Conservation (phyloP, 1,284 basidiomycete species). For the Tranzscheliella williamsii region DNA sequence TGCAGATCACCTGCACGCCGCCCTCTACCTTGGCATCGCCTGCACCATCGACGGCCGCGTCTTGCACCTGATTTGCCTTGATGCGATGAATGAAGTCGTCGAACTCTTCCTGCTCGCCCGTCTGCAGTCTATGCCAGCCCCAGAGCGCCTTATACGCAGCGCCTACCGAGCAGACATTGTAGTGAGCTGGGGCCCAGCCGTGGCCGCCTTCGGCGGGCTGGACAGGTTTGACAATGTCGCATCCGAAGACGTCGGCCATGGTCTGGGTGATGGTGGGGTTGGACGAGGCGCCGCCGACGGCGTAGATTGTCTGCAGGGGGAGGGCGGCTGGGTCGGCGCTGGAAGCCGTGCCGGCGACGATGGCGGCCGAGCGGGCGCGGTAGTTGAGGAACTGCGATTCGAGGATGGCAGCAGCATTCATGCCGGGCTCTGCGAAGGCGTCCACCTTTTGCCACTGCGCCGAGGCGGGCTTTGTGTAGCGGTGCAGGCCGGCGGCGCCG, state of each 20-base stretch:
- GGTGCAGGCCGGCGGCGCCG: constrained; percentile 71
- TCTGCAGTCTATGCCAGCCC: constrained; percentile 37
- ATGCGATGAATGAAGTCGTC: constrained; percentile 39
- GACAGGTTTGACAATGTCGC: constrained; percentile 46
- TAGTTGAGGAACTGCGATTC: constrained; percentile 84
- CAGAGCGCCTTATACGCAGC: constrained; percentile 57
- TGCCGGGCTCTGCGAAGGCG: constrained; percentile 60
- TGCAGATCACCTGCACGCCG: constrained; percentile 28
- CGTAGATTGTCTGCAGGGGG: constrained; percentile 70
- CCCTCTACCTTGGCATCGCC: constrained; percentile 10
- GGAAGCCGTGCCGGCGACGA: constrained; percentile 65
- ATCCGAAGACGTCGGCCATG: constrained; percentile 75
- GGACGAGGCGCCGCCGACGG: constrained; percentile 78
- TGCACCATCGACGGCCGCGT: constrained; percentile 1
- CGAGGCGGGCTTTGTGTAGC: constrained; percentile 63
- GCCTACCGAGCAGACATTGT: constrained; percentile 57
- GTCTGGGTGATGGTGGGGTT: constrained; percentile 76
- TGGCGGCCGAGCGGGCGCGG: constrained; percentile 71
- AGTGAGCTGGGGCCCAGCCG: constrained; percentile 26
- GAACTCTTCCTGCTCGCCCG: constrained; percentile 15
- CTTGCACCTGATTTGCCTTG: constrained; percentile 9
- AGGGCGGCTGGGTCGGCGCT: constrained; percentile 1
- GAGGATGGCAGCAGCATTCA: constrained; percentile 79
- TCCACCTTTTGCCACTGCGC: constrained; percentile 49
- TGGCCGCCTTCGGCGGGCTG: constrained; percentile 26